Conservation (phyloP, 495 filamentous ascomycete genomes). For the Acidiella bohemica region DNA sequence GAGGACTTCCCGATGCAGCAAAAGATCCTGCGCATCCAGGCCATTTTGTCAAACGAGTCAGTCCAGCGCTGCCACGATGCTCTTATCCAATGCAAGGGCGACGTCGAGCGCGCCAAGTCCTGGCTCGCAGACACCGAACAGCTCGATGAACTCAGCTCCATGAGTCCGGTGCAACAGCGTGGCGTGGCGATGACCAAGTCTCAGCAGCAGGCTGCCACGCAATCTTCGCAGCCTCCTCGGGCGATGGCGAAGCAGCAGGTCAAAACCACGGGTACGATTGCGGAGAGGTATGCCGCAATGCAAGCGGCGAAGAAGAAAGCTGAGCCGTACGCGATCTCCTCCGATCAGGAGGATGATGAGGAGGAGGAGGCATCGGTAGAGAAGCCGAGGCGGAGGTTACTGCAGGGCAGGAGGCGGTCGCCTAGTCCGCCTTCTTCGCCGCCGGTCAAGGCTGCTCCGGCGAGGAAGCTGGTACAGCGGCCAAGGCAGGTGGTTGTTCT, state of each 20-base stretch:
- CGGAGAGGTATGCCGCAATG: conserved; percentile 45
- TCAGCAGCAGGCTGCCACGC: background rate
- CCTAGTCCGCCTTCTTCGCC: conserved; percentile 28
- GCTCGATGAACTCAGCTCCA: conserved; percentile 23
- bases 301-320: conserved; percentile 22
- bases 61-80: conserved; percentile 40
- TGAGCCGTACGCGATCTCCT: background rate
- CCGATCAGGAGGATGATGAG: conserved; percentile 13
- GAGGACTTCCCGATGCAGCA: conserved; percentile 36
- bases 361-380: too few relatives aligned
- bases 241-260: conserved; percentile 42
- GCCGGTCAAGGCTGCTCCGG: conserved; percentile 17
- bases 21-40: conserved; percentile 42
- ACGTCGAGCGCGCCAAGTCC: conserved; percentile 46
- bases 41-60: conserved; percentile 38
- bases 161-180: conserved; percentile 18
- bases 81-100: conserved; percentile 38
- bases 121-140: conserved; percentile 20
- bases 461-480: conserved; percentile 2
- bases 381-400: conserved; percentile 37
- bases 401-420: conserved; percentile 44
- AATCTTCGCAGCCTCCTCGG: conserved; percentile 4
- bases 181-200: conserved; percentile 14
- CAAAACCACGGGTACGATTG: conserved; percentile 43
- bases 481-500: conserved; percentile 6